Conservation (phyloP, 176 grass and related monocot species). For the Bromus sterilis region DNA sequence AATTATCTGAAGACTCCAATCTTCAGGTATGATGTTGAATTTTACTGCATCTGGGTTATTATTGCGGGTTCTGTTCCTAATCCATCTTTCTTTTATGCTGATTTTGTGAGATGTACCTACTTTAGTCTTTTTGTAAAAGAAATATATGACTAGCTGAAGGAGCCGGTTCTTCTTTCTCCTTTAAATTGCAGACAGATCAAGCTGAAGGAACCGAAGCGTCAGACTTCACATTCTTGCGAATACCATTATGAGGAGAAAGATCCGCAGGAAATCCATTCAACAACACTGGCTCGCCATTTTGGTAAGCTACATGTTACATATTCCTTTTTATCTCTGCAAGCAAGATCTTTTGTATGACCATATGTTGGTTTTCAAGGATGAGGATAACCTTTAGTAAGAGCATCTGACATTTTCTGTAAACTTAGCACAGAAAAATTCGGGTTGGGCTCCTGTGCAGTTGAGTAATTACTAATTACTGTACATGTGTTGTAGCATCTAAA, state of each 20-base stretch:
- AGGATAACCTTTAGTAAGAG: conserved; percentile 12
- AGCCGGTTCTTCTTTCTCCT: too few relatives aligned
- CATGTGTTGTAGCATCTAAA: too few relatives aligned
- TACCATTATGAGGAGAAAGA: conserved; percentile 23
- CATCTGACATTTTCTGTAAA: conserved; percentile 22
- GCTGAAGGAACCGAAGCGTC: neutral
- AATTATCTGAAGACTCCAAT: too few relatives aligned
- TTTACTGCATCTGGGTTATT: too few relatives aligned
- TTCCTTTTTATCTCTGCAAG: conserved; percentile 9
- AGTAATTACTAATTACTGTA: too few relatives aligned
- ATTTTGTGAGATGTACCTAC: too few relatives aligned
- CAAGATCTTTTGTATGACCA: conserved; percentile 10
- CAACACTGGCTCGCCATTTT: conserved; percentile 16
- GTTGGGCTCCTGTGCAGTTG: too few relatives aligned
- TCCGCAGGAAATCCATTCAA: conserved; percentile 36
- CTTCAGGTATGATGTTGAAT: too few relatives aligned
- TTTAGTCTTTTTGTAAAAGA: too few relatives aligned
- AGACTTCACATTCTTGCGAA: neutral
- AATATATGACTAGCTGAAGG: too few relatives aligned
- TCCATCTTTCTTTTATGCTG: too few relatives aligned
- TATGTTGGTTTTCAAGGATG: conserved; percentile 31
- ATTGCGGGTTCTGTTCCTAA: too few relatives aligned
- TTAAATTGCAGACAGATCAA: neutral
- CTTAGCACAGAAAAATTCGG: conserved; percentile 44
- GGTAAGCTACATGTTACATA: conserved; percentile 2